Evolutionary conservation across 306 rosid species (phyloP).

Genomic region (Lagenaria siceraria): DNA sequence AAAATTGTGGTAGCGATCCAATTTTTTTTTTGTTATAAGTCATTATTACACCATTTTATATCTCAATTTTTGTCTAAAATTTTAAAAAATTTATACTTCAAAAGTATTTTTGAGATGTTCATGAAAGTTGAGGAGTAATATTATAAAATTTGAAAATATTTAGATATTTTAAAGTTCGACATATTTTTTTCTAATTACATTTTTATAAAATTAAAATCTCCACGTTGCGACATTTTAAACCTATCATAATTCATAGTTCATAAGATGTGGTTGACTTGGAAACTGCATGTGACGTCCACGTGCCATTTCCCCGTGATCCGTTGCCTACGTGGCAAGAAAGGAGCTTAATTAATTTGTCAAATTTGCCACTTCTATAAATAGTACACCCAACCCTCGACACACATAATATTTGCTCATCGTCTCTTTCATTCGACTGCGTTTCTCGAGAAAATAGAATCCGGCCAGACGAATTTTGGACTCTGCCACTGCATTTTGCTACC

Average conservation of each 20-base stretch:
- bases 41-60: too few relatives aligned
- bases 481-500: neutral
- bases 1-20: too few relatives aligned
- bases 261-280: neutral
- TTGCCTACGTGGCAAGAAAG: conserved; percentile 1
- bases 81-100: too few relatives aligned
- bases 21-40: too few relatives aligned
- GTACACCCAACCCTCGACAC: neutral
- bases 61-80: too few relatives aligned
- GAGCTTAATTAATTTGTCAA: neutral
- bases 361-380: neutral
- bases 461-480: neutral
- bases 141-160: too few relatives aligned
- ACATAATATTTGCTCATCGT: neutral
- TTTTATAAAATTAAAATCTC: too few relatives aligned
- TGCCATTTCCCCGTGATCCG: neutral
- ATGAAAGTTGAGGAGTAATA: too few relatives aligned
- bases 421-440: neutral
- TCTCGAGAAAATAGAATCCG: neutral
- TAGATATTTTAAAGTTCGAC: too few relatives aligned
- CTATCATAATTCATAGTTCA: neutral
- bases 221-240: neutral
- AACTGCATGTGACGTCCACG: neutral
- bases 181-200: too few relatives aligned
- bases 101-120: too few relatives aligned